These are phyloP conservation scores for Wickerhamomyces alni DNA, from an alignment of 805 yeast species.

Conservation along the genomic window DNA sequence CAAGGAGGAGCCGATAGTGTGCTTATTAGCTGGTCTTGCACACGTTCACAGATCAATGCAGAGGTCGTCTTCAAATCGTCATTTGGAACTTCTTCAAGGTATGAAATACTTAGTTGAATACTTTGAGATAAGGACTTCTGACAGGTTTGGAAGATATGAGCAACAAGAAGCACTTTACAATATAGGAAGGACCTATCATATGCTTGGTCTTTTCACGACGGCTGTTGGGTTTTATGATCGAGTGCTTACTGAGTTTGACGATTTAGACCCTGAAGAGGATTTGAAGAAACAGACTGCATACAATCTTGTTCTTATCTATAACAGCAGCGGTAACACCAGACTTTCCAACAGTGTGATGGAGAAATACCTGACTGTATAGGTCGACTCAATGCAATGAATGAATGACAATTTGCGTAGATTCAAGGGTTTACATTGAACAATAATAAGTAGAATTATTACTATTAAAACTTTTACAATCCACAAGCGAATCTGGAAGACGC, in stretches of 20 bases:
- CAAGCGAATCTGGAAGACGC: too few species aligned
- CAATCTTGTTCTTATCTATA: conserved; percentile 71
- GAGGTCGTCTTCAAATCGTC: conserved; percentile 78
- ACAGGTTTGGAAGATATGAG: conserved; percentile 36
- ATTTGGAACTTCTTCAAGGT: conserved; percentile 84
- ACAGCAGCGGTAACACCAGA: conserved; percentile 62
- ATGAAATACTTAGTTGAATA: conserved; percentile 74
- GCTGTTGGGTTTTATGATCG: conserved; percentile 72
- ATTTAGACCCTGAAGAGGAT: conserved; percentile 46
- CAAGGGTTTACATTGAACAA: too few species aligned
- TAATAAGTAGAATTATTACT: too few species aligned
- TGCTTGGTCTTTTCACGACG: conserved; percentile 66
- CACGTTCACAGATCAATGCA: conserved; percentile 91
- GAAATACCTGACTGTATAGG: conserved; percentile 40
- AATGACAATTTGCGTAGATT: too few species aligned
- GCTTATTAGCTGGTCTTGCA: conserved; percentile 68
- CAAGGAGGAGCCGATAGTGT: conserved; percentile 73
- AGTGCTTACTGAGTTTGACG: conserved; percentile 42
- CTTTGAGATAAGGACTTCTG: conserved; percentile 40
- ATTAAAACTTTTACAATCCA: too few species aligned
- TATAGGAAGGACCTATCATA: conserved; percentile 78
- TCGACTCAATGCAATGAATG: too few species aligned
- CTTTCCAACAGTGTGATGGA: conserved; percentile 63
- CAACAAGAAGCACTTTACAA: conserved; percentile 78
- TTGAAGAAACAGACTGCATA: conserved; percentile 79